Conservation (phyloP, 208 protist species). For the Leishmania tarentolae region DNA sequence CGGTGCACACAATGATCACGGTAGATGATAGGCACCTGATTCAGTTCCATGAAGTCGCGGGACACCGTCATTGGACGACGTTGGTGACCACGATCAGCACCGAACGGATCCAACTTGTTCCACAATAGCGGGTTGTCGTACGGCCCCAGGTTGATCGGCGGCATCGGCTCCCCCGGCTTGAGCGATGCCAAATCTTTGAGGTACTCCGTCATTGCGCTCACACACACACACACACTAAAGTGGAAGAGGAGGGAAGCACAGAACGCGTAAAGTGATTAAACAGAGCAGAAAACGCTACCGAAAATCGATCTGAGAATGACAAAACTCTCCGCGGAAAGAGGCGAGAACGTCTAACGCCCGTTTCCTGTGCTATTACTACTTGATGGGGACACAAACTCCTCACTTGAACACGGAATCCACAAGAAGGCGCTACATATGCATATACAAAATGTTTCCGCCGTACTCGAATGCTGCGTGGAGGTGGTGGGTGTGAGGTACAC, state of each 20-base stretch:
- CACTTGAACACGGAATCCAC: neutral
- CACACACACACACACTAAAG: conserved; percentile 1
- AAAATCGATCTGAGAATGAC: neutral
- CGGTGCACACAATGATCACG: conserved; percentile 92
- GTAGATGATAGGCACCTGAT: conserved; percentile 85
- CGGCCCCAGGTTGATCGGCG: conserved; percentile 87
- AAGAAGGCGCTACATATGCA: neutral
- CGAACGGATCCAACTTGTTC: conserved; percentile 92
- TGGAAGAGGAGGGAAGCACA: neutral
- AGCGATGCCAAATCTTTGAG: conserved; percentile 66
- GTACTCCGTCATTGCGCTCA: conserved; percentile 79
- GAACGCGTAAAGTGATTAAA: neutral
- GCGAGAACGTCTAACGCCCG: neutral
- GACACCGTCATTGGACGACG: conserved; percentile 89
- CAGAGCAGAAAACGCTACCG: neutral
- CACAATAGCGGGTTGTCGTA: conserved; percentile 92
- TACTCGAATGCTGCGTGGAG: neutral
- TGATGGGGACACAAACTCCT: too few species aligned
- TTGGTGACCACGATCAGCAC: conserved; percentile 90
- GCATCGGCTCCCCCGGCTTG: conserved; percentile 59
- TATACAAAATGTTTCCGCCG: neutral
- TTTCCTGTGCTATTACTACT: neutral
- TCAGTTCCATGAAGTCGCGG: conserved; percentile 88
- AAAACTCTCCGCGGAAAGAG: neutral
- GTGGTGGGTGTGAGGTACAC: neutral